Percentiles rank a stretch among this genome's conserved stretches.
Evolutionary conservation across 495 filamentous ascomycete species (phyloP).

Genomic region (Trichoderma asperelloides): DNA sequence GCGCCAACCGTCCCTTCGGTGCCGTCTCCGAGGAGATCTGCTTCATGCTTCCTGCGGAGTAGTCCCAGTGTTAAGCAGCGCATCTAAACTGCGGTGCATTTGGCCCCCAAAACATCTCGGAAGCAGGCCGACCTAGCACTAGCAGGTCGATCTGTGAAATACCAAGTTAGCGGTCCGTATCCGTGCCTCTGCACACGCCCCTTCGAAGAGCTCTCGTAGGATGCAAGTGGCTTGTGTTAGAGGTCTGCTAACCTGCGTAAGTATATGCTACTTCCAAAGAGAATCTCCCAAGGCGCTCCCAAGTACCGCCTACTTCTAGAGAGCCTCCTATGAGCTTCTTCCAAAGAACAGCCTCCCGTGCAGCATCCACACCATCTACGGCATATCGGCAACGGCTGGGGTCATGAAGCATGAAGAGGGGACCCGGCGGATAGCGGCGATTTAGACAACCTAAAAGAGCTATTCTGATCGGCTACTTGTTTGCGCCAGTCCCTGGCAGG

Average conservation of each 20-base stretch:
- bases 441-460: background rate
- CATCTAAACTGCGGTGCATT: background rate
- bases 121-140: background rate
- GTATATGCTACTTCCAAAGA: background rate
- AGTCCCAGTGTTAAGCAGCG: background rate
- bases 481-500: background rate
- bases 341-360: background rate
- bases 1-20: background rate
- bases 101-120: background rate
- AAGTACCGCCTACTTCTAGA: background rate
- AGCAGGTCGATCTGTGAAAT: background rate
- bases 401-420: background rate
- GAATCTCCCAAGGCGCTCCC: background rate
- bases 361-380: background rate
- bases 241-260: background rate
- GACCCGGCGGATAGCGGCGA: background rate
- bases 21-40: background rate
- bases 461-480: background rate
- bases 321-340: background rate
- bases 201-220: background rate
- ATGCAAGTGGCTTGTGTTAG: background rate
- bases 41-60: background rate
- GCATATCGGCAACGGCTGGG: constrained; percentile 1
- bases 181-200: background rate
- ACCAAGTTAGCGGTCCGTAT: background rate